A percentile compares a stretch with the other conserved stretches of the same genome.
These are phyloP conservation scores for Lunularia cruciata DNA, from an alignment of 225 moss, liverwort and hornwort genomes.

Conservation along the genomic window DNA sequence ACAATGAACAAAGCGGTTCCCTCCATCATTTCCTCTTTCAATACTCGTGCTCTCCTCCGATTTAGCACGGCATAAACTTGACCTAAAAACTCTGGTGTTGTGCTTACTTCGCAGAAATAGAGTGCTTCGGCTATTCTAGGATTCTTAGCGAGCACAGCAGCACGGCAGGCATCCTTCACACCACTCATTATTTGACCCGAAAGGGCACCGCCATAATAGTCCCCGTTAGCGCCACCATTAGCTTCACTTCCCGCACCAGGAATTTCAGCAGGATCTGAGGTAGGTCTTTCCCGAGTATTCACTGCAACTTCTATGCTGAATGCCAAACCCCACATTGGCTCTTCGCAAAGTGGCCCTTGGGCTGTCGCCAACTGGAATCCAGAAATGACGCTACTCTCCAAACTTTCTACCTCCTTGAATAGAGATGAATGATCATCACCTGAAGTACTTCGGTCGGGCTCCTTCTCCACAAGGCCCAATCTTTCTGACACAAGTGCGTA, in stretches of 20 bases:
- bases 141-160: conserved; percentile 68
- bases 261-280: conserved; percentile 22
- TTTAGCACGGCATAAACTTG: conserved; percentile 89
- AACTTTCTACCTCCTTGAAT: conserved; percentile 63
- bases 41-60: conserved; percentile 68
- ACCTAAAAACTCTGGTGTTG: conserved; percentile 83
- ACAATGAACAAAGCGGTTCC: conserved; percentile 88
- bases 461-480: conserved; percentile 56
- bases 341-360: conserved; percentile 90
- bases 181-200: conserved; percentile 95
- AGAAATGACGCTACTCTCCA: conserved; percentile 88
- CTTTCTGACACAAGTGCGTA: conserved; percentile 65
- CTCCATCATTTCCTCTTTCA: conserved; percentile 97
- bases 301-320: conserved; percentile 77
- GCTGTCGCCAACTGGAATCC: conserved; percentile 95
- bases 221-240: conserved; percentile 31
- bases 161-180: conserved; percentile 93
- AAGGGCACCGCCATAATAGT: conserved; percentile 72
- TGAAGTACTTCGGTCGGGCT: conserved; percentile 8
- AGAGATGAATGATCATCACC: conserved; percentile 16
- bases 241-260: conserved; percentile 32
- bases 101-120: conserved; percentile 90
- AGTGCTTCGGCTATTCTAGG: conserved; percentile 83
- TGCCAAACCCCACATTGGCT: conserved; percentile 96
- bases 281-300: conserved; percentile 35